These are phyloP conservation scores for Linum tenue DNA, from an alignment of 345 rosid species.

Conservation along the genomic window DNA sequence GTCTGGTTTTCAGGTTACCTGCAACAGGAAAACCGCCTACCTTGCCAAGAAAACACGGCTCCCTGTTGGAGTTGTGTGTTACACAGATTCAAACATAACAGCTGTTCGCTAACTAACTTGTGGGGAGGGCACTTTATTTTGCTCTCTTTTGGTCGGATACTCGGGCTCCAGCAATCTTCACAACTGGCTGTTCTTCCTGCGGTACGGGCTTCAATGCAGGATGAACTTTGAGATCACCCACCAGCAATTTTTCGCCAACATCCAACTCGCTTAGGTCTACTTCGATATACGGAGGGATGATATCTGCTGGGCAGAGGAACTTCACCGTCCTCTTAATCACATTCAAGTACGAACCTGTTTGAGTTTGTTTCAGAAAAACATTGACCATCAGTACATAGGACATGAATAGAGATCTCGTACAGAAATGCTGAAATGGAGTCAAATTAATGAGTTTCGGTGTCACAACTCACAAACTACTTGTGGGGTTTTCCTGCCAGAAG, in stretches of 20 bases:
- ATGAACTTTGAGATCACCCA: slow-evolving; percentile 87
- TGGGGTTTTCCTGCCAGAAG: too few relatives aligned
- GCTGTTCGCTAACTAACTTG: too few relatives aligned
- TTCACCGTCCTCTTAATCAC: slow-evolving; percentile 79
- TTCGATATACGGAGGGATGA: slow-evolving; percentile 87
- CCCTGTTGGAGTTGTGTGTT: too few relatives aligned
- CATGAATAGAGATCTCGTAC: too few relatives aligned
- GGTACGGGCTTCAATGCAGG: slow-evolving; percentile 65
- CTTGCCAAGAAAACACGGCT: too few relatives aligned
- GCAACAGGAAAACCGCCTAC: too few relatives aligned
- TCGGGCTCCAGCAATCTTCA: slow-evolving; percentile 64
- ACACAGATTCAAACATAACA: too few relatives aligned
- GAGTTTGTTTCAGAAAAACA: neutral
- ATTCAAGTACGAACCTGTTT: slow-evolving; percentile 69
- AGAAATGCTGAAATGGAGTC: too few relatives aligned
- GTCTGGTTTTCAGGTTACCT: too few relatives aligned
- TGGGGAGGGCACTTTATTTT: slow-evolving; percentile 9
- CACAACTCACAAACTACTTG: too few relatives aligned
- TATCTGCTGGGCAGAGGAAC: slow-evolving; percentile 78
- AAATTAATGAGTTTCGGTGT: too few relatives aligned
- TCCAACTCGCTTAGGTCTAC: slow-evolving; percentile 87
- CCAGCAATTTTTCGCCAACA: slow-evolving; percentile 60
- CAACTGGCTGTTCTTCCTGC: slow-evolving; percentile 54
- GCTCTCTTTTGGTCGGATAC: slow-evolving; percentile 49
- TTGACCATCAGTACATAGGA: too few relatives aligned